Conservation (phyloP, 1,284 basidiomycete genomes). For the Trichosporon sp. region DNA sequence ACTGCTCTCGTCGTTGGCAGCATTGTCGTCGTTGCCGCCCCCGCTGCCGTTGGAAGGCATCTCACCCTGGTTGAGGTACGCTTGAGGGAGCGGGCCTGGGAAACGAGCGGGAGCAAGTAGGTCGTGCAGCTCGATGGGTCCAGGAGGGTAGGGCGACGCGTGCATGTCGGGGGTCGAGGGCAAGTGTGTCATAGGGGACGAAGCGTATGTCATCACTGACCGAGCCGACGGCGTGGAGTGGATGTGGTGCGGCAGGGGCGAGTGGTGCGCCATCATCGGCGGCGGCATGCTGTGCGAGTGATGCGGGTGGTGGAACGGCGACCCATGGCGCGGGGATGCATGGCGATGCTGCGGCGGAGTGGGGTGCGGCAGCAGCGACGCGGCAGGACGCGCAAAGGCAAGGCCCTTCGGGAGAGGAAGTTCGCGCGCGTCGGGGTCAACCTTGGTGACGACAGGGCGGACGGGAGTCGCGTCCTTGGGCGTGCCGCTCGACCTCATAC, state of each 20-base stretch:
- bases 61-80: slow-evolving; percentile 33
- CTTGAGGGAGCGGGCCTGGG: slow-evolving; percentile 32
- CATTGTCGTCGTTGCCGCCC: slow-evolving; percentile 22
- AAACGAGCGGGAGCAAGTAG: slow-evolving; percentile 31
- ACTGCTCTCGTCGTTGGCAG: slow-evolving; percentile 23
- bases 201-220: slow-evolving; percentile 29
- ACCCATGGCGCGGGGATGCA: slow-evolving; percentile 20
- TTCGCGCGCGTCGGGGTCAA: slow-evolving; percentile 33
- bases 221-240: slow-evolving; percentile 28
- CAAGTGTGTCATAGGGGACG: slow-evolving; percentile 33
- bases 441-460: slow-evolving; percentile 30
- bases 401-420: slow-evolving; percentile 33
- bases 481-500: slow-evolving; percentile 22
- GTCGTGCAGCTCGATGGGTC: slow-evolving; percentile 33
- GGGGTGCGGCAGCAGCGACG: slow-evolving; percentile 25
- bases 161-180: slow-evolving; percentile 32
- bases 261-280: slow-evolving; percentile 24
- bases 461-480: slow-evolving; percentile 31
- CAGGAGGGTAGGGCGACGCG: slow-evolving; percentile 30
- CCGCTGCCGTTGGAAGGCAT: slow-evolving; percentile 26
- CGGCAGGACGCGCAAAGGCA: slow-evolving; percentile 25
- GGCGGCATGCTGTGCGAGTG: slow-evolving; percentile 17
- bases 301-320: slow-evolving; percentile 26
- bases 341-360: slow-evolving; percentile 26
- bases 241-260: slow-evolving; percentile 24